These are phyloP conservation scores for Trebouxia sp. DNA, from an alignment of 139 green algal species.

Conservation along the genomic window DNA sequence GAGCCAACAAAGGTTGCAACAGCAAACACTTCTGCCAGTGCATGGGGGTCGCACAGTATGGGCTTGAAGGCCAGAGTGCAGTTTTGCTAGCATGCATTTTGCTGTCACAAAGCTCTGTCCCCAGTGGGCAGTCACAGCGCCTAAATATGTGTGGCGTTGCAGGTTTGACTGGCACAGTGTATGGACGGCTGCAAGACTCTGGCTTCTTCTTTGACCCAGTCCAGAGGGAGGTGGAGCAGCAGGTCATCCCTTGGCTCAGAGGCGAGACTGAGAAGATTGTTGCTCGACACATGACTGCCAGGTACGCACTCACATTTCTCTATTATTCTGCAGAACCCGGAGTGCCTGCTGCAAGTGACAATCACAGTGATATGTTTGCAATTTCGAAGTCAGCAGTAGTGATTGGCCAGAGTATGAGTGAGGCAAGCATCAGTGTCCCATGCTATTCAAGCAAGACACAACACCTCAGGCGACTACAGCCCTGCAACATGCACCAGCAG, in stretches of 20 bases:
- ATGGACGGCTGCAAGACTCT: slow-evolving; percentile 59
- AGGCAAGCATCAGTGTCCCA: too few relatives aligned
- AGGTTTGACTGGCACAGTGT: slow-evolving; percentile 68
- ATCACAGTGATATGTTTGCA: not conserved
- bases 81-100: not conserved
- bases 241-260: slow-evolving; percentile 80
- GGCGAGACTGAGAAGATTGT: slow-evolving; percentile 45
- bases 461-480: too few relatives aligned
- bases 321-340: not conserved
- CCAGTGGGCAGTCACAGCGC: too few relatives aligned
- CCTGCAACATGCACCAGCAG: too few relatives aligned
- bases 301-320: not conserved
- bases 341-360: not conserved
- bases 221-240: slow-evolving; percentile 64
- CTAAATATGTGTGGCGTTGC: too few relatives aligned
- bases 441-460: too few relatives aligned
- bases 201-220: slow-evolving; percentile 86
- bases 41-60: too few relatives aligned
- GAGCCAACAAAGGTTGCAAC: too few relatives aligned
- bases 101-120: not conserved
- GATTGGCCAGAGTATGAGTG: too few relatives aligned
- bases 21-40: too few relatives aligned
- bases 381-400: not conserved
- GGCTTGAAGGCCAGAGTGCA: too few relatives aligned
- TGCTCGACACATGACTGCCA: not conserved